phyloP scores from a whole-genome alignment of 108 stramenopile species.

The Cyclostephanos tholiformis region DNA sequence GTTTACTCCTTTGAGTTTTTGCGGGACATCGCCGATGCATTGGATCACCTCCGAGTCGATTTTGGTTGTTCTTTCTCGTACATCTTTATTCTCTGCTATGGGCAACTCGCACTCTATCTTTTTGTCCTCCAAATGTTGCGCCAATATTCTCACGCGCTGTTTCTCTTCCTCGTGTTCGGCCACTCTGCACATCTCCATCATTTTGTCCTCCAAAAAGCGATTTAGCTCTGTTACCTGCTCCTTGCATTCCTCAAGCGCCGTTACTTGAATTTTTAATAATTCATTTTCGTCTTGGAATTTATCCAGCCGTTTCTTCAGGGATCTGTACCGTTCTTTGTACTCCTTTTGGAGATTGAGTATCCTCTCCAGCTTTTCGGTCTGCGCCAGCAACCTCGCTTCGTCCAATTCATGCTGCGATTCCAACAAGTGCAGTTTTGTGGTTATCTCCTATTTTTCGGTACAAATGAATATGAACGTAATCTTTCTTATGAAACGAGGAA shows the following conservation, averaged over 20 bases:
- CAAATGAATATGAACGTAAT: neutral
- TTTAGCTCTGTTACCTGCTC: conserved; percentile 26
- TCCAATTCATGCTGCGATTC: conserved; percentile 29
- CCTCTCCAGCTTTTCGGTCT: conserved; percentile 31
- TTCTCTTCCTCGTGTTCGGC: neutral
- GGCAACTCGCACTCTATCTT: neutral
- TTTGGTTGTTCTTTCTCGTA: neutral
- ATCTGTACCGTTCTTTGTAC: conserved; percentile 26
- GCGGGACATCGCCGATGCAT: too few relatives aligned
- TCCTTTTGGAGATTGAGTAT: conserved; percentile 32
- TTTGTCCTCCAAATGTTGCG: conserved; percentile 1
- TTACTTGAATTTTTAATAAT: conserved; percentile 1
- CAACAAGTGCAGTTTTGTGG: conserved; percentile 23
- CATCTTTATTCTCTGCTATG: conserved; percentile 4
- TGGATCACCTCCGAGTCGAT: neutral
- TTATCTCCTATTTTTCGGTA: neutral
- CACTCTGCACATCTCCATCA: conserved; percentile 21
- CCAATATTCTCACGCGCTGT: conserved; percentile 3
- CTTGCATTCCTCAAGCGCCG: conserved; percentile 25
- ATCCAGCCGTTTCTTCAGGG: conserved; percentile 29
- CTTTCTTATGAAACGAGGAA: neutral
- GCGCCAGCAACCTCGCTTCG: conserved; percentile 20
- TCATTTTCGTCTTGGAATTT: conserved; percentile 19
- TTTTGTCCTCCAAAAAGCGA: conserved; percentile 33
- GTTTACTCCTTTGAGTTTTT: too few relatives aligned